Percentiles rank a stretch among this genome's conserved stretches.
Conservation (phyloP, 164 flowering plant species). For the Cinnamomum micranthum region DNA sequence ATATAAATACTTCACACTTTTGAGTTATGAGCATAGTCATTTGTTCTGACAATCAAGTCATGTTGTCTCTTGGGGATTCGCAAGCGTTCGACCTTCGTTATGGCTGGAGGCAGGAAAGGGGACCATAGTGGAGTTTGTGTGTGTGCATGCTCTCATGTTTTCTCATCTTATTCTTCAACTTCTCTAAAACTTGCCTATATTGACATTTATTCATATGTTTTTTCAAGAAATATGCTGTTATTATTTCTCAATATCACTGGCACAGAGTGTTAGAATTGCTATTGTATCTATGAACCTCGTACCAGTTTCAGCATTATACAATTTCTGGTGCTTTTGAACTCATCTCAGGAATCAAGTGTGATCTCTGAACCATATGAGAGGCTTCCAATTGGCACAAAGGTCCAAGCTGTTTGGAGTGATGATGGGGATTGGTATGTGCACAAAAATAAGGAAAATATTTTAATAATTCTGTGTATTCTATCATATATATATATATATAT, state of each 20-base stretch:
- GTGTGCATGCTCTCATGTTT: not conserved
- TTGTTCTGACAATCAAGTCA: not conserved
- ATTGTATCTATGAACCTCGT: not conserved
- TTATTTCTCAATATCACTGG: too few species aligned
- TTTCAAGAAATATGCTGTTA: not conserved
- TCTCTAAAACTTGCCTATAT: not conserved
- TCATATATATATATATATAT: too few species aligned
- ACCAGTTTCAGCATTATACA: not conserved
- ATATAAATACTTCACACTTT: not conserved
- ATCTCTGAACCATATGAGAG: constrained; percentile 30
- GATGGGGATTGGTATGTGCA: constrained; percentile 91
- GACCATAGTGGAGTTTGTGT: not conserved
- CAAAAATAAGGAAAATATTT: not conserved
- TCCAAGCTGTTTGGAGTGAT: constrained; percentile 97
- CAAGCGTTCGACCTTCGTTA: not conserved
- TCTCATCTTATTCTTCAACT: not conserved
- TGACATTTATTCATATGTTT: not conserved
- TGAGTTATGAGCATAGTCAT: not conserved
- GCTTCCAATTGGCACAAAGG: constrained; percentile 69
- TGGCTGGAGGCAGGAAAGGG: not conserved
- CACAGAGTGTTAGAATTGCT: not conserved
- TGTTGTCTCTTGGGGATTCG: not conserved
- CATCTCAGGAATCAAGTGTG: constrained; percentile 31
- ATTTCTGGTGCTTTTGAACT: not conserved
- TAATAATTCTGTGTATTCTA: not conserved